Percentiles rank a stretch among this genome's conserved stretches.
phyloP scores from a whole-genome alignment of 192 early-diverging fungal genomes.

The Coemansia sp. region DNA sequence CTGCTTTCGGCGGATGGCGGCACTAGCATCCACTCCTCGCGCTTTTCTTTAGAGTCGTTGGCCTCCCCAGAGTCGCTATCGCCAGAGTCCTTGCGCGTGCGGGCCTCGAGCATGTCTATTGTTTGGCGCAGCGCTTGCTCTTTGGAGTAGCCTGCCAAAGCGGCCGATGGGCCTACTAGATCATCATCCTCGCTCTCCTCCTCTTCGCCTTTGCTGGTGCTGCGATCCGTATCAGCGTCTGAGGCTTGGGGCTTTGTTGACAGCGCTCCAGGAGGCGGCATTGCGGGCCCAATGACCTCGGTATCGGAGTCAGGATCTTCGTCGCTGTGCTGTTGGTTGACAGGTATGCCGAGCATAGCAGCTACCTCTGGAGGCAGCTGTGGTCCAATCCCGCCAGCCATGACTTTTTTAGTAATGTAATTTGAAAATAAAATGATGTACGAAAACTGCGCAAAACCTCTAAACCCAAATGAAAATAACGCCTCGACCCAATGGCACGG shows the following conservation, averaged over 20 bases:
- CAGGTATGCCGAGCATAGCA: conserved; percentile 30
- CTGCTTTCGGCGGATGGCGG: conserved; percentile 31
- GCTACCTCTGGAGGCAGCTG: conserved; percentile 53
- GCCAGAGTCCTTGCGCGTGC: neutral
- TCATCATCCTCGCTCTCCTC: conserved; percentile 8
- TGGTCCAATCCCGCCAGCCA: conserved; percentile 34
- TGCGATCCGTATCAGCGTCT: neutral
- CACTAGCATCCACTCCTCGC: conserved; percentile 52
- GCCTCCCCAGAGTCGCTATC: neutral
- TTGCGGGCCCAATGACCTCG: conserved; percentile 30
- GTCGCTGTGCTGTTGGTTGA: neutral
- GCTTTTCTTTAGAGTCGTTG: neutral
- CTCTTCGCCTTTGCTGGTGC: neutral
- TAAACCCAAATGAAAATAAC: too few species aligned
- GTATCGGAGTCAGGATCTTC: neutral
- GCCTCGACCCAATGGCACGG: too few species aligned
- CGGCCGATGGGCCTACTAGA: conserved; percentile 30
- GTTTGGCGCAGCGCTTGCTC: conserved; percentile 26
- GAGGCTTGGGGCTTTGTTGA: neutral
- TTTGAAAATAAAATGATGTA: too few species aligned
- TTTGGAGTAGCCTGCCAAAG: conserved; percentile 28
- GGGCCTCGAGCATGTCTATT: conserved; percentile 16
- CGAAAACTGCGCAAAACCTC: too few species aligned
- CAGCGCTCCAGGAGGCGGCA: conserved; percentile 18
- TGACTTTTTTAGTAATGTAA: too few species aligned